Evolutionary conservation across 352 stramenopile genomes (phyloP).

Genomic region (Plasmopara halstedii): DNA sequence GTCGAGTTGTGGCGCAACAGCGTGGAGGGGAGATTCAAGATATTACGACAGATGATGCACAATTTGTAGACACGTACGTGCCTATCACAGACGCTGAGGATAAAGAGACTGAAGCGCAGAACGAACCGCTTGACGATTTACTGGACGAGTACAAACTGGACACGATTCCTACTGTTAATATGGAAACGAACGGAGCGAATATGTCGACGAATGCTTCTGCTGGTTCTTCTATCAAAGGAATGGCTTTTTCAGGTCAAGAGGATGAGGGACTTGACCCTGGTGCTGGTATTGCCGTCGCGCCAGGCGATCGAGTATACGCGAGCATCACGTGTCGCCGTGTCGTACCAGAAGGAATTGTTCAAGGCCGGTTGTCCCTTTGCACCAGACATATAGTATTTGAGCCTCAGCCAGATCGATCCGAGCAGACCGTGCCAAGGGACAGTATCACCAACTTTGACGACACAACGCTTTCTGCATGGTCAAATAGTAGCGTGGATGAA

Average conservation of each 20-base stretch:
- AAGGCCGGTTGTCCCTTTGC: slow-evolving; percentile 57
- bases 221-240: slow-evolving; percentile 9
- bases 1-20: slow-evolving; percentile 62
- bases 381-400: slow-evolving; percentile 63
- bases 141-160: slow-evolving; percentile 20
- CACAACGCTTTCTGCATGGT: slow-evolving; percentile 4
- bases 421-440: slow-evolving; percentile 1
- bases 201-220: not conserved
- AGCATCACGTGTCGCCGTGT: slow-evolving; percentile 60
- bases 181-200: not conserved
- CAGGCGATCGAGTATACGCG: slow-evolving; percentile 58
- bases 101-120: slow-evolving; percentile 2
- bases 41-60: slow-evolving; percentile 51
- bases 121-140: slow-evolving; percentile 7
- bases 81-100: slow-evolving; percentile 17
- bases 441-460: slow-evolving; percentile 18
- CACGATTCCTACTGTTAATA: not conserved
- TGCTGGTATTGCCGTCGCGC: slow-evolving; percentile 44
- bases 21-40: slow-evolving; percentile 70
- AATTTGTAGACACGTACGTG: slow-evolving; percentile 21
- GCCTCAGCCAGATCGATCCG: slow-evolving; percentile 25
- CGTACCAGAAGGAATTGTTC: slow-evolving; percentile 63
- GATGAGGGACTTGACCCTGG: slow-evolving; percentile 65
- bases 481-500: slow-evolving; percentile 31
- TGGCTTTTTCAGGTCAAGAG: slow-evolving; percentile 16